Base-by-base conservation (phyloP, 2,329 filamentous ascomycete species). In the Blumeria hordei region DNA sequence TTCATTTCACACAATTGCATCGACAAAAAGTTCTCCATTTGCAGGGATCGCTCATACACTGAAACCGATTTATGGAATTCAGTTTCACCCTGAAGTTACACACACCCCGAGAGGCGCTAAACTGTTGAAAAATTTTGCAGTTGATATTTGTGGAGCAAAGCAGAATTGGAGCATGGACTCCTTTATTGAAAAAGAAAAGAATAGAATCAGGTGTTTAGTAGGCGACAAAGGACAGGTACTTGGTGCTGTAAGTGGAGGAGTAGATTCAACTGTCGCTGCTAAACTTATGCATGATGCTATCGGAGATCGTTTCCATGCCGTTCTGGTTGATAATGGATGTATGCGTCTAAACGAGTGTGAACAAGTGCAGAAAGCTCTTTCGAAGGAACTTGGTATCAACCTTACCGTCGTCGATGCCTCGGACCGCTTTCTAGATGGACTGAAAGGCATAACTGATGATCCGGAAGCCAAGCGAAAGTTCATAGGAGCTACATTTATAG, bases 401-500 rank as follows among this genome's bases (percentile, higher is more conserved):
- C 73, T 96, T 2, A 94, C 85, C 0, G 82, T 96, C 33, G 78
- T 93, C 1, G 84, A 96, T 65, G 88, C 79, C 0, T 75, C 76
- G 9, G 74, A 93, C 58, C 71, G 76, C 32, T 96, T 96, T 72
- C 72, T 95, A n/a, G 70, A 71, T 34, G 74, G 80, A 28, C 78
- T 96, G 0, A 76, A 78, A 60, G 90, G 87, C 16, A 77, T 94
- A 32, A 71, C 70, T 0, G 86, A 85, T 56, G 56, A 80, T 34
- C 88, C 90, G 0, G 88, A 96, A 69, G 77, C 77, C 65, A 95
- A 94, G 74, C 76, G 88, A 55, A 94, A 94, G 70, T 81, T 95
- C 62, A 95, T 95, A 58, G 88, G 88, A 55, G 77, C 74, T 59
- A 74, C 73, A 21, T 85, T 88, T 67, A 87, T 88, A 60, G 83